Base-by-base conservation (phyloP, 768 basidiomycete species). In the Kondoa subrosea region DNA sequence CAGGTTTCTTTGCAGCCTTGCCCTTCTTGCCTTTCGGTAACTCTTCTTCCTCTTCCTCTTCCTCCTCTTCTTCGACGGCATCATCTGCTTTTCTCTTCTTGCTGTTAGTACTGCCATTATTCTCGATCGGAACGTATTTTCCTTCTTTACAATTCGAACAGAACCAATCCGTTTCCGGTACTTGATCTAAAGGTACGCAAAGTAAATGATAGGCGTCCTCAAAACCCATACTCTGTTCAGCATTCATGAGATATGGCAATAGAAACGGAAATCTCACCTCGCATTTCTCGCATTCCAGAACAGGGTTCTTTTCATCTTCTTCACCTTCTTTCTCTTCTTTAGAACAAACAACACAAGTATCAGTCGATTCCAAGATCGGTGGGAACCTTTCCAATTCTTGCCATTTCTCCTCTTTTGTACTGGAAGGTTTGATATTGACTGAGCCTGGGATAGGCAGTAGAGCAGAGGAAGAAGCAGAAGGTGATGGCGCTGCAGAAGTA, bases 201-300 rank as follows among this genome's bases (percentile, higher is more conserved):
- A 27, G 60, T 8, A 16, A 34, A 31, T 2, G 27, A 30, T 1
- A 26, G 32, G 62, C 31, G 57, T 75, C 90, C 91, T 91, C 78
- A 91, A 88, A 40, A 88, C 92, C 34, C 87, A 86, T 0, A 92
- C 92, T 21, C 92, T 80, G 2, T 81, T 83, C 17, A 78, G 76
- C 59, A 97, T 78, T 1, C 91, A 89, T 21, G 91, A 90, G 57
- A 80, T 78, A 58, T 92, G 82, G 76, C 92, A 97, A 15, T 80
- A 80, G 16, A 88, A 80, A 76, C 96, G n/a, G 92, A 76, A 87
- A 93, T 0, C 90, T 88, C 57, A 82, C 81, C 75, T 97, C 92
- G 75, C 92, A 97, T 88, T 93, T 92, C 76, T 96, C 92, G 73
- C 92, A 97, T 74, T 88, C 91, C 56, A 97, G 79, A 21, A 85